These are phyloP conservation scores for Effrenium voratum DNA, from an alignment of 73 alveolate genomes.

Conservation along the genomic window DNA sequence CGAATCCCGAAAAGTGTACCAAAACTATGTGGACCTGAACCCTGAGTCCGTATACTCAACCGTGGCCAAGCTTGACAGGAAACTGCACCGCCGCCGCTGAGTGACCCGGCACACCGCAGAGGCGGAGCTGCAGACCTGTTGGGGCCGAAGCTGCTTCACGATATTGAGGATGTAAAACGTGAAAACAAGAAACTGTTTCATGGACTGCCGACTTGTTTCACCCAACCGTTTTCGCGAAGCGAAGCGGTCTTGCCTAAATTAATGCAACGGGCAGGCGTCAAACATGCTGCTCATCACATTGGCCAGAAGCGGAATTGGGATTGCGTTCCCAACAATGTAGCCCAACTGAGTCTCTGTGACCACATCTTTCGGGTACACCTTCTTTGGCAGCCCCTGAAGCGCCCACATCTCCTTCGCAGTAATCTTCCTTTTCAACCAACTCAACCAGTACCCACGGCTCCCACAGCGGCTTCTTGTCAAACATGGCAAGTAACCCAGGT, in stretches of 20 bases:
- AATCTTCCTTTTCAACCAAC: background rate
- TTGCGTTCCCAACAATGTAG: constrained; percentile 15
- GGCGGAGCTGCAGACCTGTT: background rate
- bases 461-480: constrained; percentile 4
- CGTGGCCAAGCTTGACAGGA: background rate
- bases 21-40: constrained; percentile 3
- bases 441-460: background rate
- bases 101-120: background rate
- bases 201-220: background rate
- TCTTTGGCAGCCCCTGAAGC: background rate
- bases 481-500: constrained; percentile 8
- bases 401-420: background rate
- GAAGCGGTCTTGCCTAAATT: background rate
- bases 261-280: background rate
- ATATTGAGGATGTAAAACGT: background rate
- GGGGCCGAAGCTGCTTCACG: background rate
- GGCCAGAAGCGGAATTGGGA: background rate
- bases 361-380: background rate
- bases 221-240: background rate
- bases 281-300: background rate
- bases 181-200: background rate
- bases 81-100: background rate
- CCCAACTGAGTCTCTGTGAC: background rate
- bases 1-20: background rate
- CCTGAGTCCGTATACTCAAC: background rate